A percentile compares a stretch with the other conserved stretches of the same genome.
These are phyloP conservation scores for Raphanus raphanistrum DNA, from an alignment of 345 rosid genomes.

Conservation along the genomic window DNA sequence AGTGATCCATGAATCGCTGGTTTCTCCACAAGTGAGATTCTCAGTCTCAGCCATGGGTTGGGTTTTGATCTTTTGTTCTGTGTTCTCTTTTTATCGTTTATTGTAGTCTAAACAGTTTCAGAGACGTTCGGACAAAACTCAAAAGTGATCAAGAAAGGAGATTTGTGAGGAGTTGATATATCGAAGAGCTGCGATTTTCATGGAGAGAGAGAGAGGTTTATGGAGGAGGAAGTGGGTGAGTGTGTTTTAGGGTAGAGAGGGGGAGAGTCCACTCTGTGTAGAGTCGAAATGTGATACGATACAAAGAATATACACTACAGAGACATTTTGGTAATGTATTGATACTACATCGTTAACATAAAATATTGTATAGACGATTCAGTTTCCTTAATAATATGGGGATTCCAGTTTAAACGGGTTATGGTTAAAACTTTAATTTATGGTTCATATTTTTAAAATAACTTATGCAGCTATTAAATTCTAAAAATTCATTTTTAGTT, in stretches of 20 bases:
- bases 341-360: background rate
- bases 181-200: conserved; percentile 30
- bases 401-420: background rate
- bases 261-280: conserved; percentile 35
- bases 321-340: background rate
- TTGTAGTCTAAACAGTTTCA: conserved; percentile 18
- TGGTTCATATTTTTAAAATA: background rate
- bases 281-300: conserved; percentile 18
- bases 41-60: conserved; percentile 44
- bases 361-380: background rate
- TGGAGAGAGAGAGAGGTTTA: conserved; percentile 34
- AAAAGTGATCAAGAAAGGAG: conserved; percentile 30
- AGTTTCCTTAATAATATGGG: too few species aligned
- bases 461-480: too few species aligned
- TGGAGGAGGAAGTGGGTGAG: conserved; percentile 33
- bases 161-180: conserved; percentile 28
- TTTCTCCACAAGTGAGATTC: conserved; percentile 58
- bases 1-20: conserved; percentile 45
- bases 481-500: too few species aligned
- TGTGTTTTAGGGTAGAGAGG: conserved; percentile 40
- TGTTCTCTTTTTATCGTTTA: conserved; percentile 6
- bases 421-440: background rate
- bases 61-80: conserved; percentile 21
- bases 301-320: conserved; percentile 32
- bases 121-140: conserved; percentile 31